These are phyloP conservation scores for Colletotrichum sp. DNA, from an alignment of 2,329 filamentous ascomycete species.

Conservation along the genomic window DNA sequence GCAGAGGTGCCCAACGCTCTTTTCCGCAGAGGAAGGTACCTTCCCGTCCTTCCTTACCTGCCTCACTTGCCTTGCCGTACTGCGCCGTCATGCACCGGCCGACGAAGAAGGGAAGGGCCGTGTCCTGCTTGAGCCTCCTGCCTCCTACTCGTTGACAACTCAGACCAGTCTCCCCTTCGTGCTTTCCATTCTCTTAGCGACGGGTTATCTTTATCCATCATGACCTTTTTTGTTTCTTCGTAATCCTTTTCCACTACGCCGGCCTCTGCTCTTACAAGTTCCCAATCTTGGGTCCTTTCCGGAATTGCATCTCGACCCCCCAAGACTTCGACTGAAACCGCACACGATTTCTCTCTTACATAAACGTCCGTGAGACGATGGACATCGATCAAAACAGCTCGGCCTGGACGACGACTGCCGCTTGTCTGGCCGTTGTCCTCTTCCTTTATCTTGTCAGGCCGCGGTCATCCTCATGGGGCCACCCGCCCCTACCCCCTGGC, in stretches of 20 bases:
- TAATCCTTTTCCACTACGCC: background rate
- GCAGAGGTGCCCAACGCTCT: background rate
- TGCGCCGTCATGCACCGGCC: conserved; percentile 6
- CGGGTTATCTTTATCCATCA: background rate
- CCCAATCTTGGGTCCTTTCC: background rate
- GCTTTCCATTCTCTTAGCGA: background rate
- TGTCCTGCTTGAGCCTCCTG: background rate
- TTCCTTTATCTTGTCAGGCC: background rate
- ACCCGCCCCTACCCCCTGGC: conserved; percentile 19
- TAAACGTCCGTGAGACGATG: background rate
- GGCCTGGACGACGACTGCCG: background rate
- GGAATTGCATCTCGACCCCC: background rate
- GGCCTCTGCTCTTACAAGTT: background rate
- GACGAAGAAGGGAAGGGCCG: conserved; percentile 9
- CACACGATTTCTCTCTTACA: background rate
- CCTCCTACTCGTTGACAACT: background rate
- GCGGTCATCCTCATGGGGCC: conserved; percentile 2
- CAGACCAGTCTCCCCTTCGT: background rate
- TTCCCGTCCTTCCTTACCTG: background rate
- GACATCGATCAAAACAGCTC: background rate
- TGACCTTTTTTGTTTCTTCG: background rate
- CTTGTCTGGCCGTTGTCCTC: conserved; percentile 1
- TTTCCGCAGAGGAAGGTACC: background rate
- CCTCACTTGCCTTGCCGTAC: background rate
- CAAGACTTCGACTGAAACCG: background rate